Conservation (phyloP, 106 monocot genomes). For the Vanilla planifolia region DNA sequence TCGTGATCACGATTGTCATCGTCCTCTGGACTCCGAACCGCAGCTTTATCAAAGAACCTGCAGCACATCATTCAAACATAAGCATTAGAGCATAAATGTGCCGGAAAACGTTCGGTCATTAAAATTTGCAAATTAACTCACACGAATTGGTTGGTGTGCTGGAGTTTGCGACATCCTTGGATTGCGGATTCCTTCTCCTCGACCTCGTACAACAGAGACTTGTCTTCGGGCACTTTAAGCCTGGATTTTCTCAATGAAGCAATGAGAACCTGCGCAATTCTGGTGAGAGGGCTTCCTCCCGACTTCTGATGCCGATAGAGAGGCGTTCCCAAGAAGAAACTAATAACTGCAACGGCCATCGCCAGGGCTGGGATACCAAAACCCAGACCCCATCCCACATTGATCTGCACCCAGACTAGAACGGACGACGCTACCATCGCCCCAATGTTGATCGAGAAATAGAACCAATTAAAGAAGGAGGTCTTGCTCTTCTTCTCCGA, state of each 20-base stretch:
- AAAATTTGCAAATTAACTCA: neutral
- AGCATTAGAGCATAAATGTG: neutral
- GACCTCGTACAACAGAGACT: conserved; percentile 36
- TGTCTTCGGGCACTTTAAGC: conserved; percentile 26
- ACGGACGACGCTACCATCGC: conserved; percentile 44
- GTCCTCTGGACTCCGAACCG: conserved; percentile 5
- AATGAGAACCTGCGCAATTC: conserved; percentile 42
- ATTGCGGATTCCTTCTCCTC: conserved; percentile 34
- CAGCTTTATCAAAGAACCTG: conserved; percentile 25
- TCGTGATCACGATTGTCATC: neutral
- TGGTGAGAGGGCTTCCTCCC: conserved; percentile 40
- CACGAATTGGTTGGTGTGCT: conserved; percentile 39
- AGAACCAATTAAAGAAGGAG: conserved; percentile 72
- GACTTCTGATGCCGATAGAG: conserved; percentile 46
- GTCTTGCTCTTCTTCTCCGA: conserved; percentile 46
- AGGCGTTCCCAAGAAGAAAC: conserved; percentile 38
- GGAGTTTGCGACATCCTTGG: conserved; percentile 40
- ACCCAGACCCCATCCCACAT: conserved; percentile 54
- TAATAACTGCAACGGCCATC: conserved; percentile 39
- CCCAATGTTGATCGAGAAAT: conserved; percentile 51
- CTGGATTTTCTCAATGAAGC: conserved; percentile 24
- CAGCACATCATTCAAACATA: neutral
- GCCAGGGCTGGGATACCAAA: conserved; percentile 42
- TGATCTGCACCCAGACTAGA: conserved; percentile 46
- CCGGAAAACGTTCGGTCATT: neutral